Conservation (phyloP, 306 rosid species). For the Vigna nakashimae region DNA sequence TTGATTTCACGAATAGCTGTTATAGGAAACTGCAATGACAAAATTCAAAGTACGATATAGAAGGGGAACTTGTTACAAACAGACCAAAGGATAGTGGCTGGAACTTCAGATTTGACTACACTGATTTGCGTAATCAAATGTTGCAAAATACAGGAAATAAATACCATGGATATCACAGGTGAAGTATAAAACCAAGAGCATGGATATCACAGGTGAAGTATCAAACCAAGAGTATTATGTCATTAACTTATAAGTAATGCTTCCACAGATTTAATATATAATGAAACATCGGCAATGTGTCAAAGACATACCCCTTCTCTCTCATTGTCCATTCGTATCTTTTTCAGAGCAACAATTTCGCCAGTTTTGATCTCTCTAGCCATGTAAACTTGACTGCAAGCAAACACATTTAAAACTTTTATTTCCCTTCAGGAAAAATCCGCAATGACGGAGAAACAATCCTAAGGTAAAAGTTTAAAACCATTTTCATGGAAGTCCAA, state of each 20-base stretch:
- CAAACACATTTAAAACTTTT: constrained; percentile 15
- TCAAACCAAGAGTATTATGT: neutral
- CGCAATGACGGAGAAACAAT: constrained; percentile 12
- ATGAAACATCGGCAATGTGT: neutral
- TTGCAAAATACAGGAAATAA: constrained; percentile 3
- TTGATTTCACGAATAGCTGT: constrained; percentile 81
- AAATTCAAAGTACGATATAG: constrained; percentile 27
- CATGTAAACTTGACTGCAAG: constrained; percentile 77
- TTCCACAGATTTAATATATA: constrained; percentile 8
- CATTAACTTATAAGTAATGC: neutral
- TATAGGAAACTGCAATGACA: constrained; percentile 66
- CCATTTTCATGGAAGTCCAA: neutral
- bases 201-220: constrained; percentile 6
- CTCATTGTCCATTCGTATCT: constrained; percentile 77
- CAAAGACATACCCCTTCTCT: constrained; percentile 69
- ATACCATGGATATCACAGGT: neutral
- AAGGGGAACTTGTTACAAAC: neutral
- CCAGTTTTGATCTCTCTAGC: constrained; percentile 71
- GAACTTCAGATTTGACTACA: constrained; percentile 13
- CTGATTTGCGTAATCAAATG: constrained; percentile 8
- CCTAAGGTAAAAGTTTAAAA: neutral
- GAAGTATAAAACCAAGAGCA: neutral
- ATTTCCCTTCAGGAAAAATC: constrained; percentile 20
- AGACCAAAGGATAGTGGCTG: neutral
- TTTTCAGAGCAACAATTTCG: constrained; percentile 82